Evolutionary conservation across 2,329 filamentous ascomycete species (phyloP), one percentile per base, ranked within the genome.

Genomic region (Gremmenia infestans): DNA sequence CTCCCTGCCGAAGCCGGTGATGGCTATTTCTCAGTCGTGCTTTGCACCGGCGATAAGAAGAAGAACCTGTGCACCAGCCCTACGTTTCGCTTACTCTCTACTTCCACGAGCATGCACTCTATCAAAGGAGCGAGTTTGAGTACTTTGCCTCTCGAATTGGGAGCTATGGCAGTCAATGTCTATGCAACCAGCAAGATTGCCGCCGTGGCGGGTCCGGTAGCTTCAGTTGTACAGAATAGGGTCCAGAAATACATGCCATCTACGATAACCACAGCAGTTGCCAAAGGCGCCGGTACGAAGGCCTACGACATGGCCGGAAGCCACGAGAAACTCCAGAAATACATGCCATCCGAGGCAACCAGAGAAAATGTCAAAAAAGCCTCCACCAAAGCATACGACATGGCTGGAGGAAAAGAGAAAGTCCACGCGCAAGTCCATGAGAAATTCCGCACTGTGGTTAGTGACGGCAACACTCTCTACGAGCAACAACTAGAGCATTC

Each of bases 31-130:
- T 81, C 86, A 11, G 72, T 89, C 4, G 80, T 88, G 0, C 73
- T 89, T 8, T 88, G 84, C 58, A 70, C 74, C 0, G 80, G 76
- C 0, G 68, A 72, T 0, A 80, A 77, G 67, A 81, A 79, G 61
- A 85, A 81, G 62, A 74, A 80, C 0, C 75, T 89, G 0, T 88
- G 85, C 57, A 77, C 79, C 0, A 87, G 84, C 59, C 86, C 86
- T 0, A 79, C 87, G 0, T 89, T 89, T 61, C 78, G 86, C 15
- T 74, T 89, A n/a, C 79, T 86, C 2, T 88, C 85, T 58, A 82
- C 82, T 0, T 86, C 84, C 0, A 75, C 78, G 0, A 83, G 83
- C 57, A 74, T 79, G 0, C 83, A 81, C 63, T 78, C 84, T 0
- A 67, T 88, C 1, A 79, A 83, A 7, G 86, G 86, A 0, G 85